Evolutionary conservation across 108 stramenopile genomes (phyloP).

Genomic region (Cylindrotheca closterium): DNA sequence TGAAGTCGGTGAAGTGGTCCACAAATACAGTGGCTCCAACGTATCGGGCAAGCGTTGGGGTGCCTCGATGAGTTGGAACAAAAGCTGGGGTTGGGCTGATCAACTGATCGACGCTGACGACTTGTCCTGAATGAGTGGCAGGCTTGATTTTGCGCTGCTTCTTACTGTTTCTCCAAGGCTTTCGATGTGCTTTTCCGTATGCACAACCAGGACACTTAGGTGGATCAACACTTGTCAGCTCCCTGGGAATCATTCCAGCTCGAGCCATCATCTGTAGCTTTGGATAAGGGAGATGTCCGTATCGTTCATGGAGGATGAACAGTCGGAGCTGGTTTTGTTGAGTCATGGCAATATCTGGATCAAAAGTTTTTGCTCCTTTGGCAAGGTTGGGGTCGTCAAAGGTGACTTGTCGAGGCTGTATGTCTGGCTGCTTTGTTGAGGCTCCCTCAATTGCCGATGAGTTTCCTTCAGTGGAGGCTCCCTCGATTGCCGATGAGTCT

Average conservation of each 20-base stretch:
- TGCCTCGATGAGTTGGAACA: conserved; percentile 38
- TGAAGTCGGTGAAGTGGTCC: conserved; percentile 21
- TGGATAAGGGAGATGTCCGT: neutral
- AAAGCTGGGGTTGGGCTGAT: conserved; percentile 34
- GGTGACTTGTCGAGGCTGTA: too few relatives aligned
- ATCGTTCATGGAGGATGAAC: neutral
- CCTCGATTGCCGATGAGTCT: too few relatives aligned
- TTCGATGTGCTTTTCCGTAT: conserved; percentile 16
- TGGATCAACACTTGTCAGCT: conserved; percentile 11
- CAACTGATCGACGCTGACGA: conserved; percentile 42
- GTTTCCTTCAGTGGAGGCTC: too few relatives aligned
- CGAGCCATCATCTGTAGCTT: conserved; percentile 33
- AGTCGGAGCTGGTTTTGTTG: too few relatives aligned
- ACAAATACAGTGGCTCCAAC: conserved; percentile 33
- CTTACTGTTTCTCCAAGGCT: conserved; percentile 12
- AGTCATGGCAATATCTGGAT: too few relatives aligned
- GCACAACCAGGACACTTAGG: conserved; percentile 29
- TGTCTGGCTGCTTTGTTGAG: too few relatives aligned
- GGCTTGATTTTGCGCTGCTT: neutral
- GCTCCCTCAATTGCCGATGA: too few relatives aligned
- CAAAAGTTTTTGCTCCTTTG: too few relatives aligned
- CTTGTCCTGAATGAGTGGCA: conserved; percentile 25
- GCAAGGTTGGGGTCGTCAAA: too few relatives aligned
- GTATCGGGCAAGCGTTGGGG: conserved; percentile 30
- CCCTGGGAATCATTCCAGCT: conserved; percentile 24